Conservation (phyloP, 2,329 filamentous ascomycete species). For the Torrubiellomyces zombiae region DNA sequence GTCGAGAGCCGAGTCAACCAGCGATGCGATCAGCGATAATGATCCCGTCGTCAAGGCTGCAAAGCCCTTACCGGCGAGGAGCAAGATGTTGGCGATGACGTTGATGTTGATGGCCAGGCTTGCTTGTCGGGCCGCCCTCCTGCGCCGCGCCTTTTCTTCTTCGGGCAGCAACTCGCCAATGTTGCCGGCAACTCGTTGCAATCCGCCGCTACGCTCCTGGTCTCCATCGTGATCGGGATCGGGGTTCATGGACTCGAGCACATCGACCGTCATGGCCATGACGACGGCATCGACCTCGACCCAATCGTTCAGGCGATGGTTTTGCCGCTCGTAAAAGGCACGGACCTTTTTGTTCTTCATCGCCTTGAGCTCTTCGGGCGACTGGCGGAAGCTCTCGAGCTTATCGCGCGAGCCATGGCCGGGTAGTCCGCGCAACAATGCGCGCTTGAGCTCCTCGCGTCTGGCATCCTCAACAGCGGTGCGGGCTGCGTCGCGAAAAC, state of each 20-base stretch:
- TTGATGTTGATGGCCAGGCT: constrained; percentile 66
- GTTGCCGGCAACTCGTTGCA: constrained; percentile 14
- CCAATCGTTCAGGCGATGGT: constrained; percentile 16
- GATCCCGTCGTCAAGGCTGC: constrained; percentile 68
- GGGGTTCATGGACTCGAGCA: constrained; percentile 17
- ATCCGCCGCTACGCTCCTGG: constrained; percentile 12
- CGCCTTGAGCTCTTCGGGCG: constrained; percentile 10
- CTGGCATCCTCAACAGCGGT: constrained; percentile 15
- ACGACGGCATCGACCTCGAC: constrained; percentile 17
- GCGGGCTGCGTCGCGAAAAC: constrained; percentile 13
- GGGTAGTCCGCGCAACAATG: constrained; percentile 14
- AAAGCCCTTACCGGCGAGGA: constrained; percentile 56
- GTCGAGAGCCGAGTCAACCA: constrained; percentile 63
- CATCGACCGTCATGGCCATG: constrained; percentile 16
- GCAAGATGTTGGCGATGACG: constrained; percentile 53
- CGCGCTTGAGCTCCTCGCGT: constrained; percentile 13
- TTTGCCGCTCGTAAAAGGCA: constrained; percentile 14
- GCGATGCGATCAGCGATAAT: constrained; percentile 56
- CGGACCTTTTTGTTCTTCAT: constrained; percentile 14
- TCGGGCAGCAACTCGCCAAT: constrained; percentile 15
- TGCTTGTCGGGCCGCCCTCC: constrained; percentile 9
- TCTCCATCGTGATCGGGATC: constrained; percentile 18
- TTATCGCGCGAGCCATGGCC: no score
- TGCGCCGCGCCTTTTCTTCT: constrained; percentile 13
- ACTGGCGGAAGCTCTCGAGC: constrained; percentile 14